Conservation (phyloP, 148 eudicot species). For the Cornus suecica region DNA sequence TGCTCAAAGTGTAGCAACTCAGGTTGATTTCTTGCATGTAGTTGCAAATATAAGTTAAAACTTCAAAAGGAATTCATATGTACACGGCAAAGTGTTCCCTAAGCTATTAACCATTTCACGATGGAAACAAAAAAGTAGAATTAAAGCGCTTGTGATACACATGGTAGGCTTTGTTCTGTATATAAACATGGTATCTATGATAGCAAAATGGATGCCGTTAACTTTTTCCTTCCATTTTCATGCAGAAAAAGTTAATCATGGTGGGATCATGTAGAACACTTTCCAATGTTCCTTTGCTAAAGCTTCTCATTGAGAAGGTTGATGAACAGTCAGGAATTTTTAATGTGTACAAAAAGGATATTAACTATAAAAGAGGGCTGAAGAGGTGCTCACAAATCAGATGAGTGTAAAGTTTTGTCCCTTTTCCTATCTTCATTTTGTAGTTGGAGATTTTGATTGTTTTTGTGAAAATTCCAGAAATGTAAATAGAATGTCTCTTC, state of each 20-base stretch:
- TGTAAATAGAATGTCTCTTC: neutral
- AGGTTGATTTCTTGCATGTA: neutral
- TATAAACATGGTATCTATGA: neutral
- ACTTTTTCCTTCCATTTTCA: neutral
- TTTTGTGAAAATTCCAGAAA: neutral
- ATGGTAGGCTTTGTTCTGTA: neutral
- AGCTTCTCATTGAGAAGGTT: slow-evolving; percentile 84
- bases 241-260: slow-evolving; percentile 93
- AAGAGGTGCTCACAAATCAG: slow-evolving; percentile 62
- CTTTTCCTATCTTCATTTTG: slow-evolving; percentile 9
- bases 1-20: neutral
- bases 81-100: too few relatives aligned
- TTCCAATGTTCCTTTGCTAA: slow-evolving; percentile 73
- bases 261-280: slow-evolving; percentile 87
- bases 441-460: neutral
- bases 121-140: too few relatives aligned
- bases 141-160: neutral
- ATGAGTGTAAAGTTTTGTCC: slow-evolving; percentile 18
- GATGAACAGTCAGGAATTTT: slow-evolving; percentile 68
- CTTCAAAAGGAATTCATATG: neutral
- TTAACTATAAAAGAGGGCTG: slow-evolving; percentile 40
- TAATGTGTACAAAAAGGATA: slow-evolving; percentile 54
- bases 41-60: neutral
- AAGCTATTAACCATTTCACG: neutral
- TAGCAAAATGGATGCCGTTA: neutral